These are phyloP conservation scores for Solanum megistacrolobum DNA, from an alignment of 257 asterid genomes.

Conservation along the genomic window DNA sequence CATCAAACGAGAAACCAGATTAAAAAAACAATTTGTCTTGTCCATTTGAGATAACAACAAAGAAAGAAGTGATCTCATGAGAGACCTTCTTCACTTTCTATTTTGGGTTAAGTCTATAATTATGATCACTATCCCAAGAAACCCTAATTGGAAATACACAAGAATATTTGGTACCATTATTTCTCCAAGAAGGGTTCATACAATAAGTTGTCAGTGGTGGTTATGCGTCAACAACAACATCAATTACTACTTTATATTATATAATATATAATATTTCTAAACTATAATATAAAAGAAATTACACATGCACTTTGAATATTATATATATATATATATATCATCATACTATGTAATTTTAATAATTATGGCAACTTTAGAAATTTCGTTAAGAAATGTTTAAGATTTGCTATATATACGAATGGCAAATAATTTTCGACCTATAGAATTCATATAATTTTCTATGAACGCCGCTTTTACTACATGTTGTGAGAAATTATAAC, in stretches of 20 bases:
- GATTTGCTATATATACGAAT: too few species aligned
- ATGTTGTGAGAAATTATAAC: too few species aligned
- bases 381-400: too few species aligned
- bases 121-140: neutral
- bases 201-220: conserved; percentile 1
- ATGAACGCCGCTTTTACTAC: too few species aligned
- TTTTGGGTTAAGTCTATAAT: neutral
- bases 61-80: neutral
- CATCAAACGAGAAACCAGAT: too few species aligned
- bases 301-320: neutral
- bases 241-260: neutral
- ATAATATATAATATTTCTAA: neutral
- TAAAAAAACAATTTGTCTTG: neutral
- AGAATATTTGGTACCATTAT: neutral
- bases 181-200: neutral
- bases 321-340: too few species aligned
- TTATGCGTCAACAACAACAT: conserved; percentile 17
- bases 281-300: neutral
- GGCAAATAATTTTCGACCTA: too few species aligned
- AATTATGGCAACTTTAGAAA: too few species aligned
- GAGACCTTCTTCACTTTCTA: neutral
- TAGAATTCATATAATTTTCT: too few species aligned
- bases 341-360: too few species aligned
- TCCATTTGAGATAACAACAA: neutral
- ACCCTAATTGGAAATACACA: neutral